Evolutionary conservation across 2,329 filamentous ascomycete species (phyloP).

Genomic region (Sporothrix dimorphospora): DNA sequence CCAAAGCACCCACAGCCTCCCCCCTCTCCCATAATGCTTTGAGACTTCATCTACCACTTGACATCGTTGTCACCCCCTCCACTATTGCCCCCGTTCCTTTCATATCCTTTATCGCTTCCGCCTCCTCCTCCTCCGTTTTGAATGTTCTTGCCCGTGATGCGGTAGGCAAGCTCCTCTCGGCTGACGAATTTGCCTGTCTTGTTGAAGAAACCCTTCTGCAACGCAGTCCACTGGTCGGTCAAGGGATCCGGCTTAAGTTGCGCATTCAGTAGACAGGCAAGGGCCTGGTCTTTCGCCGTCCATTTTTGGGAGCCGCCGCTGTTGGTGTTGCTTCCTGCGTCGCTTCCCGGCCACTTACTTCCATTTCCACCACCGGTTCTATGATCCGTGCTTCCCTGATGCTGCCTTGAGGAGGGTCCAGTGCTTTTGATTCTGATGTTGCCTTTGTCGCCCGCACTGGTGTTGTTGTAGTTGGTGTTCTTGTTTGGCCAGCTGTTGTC

Average conservation of each 20-base stretch:
- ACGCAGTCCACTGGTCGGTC: constrained; percentile 19
- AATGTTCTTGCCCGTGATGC: not conserved
- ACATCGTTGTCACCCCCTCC: not conserved
- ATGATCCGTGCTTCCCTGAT: not conserved
- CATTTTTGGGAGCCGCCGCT: not conserved
- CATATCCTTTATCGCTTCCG: not conserved
- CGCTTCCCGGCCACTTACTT: not conserved
- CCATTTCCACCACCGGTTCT: not conserved
- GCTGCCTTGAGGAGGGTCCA: not conserved
- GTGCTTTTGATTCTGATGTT: not conserved
- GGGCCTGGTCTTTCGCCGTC: constrained; percentile 1
- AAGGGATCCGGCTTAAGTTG: not conserved
- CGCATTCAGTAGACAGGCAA: not conserved
- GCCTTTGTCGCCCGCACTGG: not conserved
- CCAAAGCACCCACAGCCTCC: not conserved
- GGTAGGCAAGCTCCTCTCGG: constrained; percentile 21
- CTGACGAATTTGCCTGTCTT: constrained; percentile 17
- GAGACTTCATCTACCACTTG: constrained; percentile 6
- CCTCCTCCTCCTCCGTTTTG: not conserved
- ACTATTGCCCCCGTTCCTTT: not conserved
- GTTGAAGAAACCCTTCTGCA: constrained; percentile 17
- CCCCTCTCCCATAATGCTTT: not conserved
- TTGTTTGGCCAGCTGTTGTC: not conserved
- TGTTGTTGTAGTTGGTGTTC: not conserved
- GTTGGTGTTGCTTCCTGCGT: not conserved